These are phyloP conservation scores for Bidens hawaiensis DNA, from an alignment of 140 eudicot genomes.

Conservation along the genomic window DNA sequence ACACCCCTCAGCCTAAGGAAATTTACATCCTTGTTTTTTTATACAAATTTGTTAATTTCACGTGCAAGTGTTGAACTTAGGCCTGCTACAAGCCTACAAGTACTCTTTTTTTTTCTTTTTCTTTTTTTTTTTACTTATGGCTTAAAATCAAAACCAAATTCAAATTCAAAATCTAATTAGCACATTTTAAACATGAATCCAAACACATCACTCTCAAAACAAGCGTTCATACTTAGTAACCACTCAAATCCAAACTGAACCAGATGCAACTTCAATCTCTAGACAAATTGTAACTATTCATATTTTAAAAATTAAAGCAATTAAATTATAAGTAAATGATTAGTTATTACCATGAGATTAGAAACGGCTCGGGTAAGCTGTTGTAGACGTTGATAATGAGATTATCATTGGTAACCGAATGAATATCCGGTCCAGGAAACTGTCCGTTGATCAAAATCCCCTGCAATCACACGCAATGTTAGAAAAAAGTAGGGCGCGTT, in stretches of 20 bases:
- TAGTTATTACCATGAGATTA: constrained; percentile 52
- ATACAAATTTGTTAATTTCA: constrained; percentile 20
- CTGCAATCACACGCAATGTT: constrained; percentile 15
- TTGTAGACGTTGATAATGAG: constrained; percentile 50
- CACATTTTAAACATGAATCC: not conserved
- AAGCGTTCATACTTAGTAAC: not conserved
- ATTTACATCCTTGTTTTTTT: not conserved
- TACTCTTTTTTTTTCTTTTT: constrained; percentile 17
- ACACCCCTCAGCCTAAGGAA: no score
- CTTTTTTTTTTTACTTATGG: not conserved
- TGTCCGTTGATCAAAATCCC: constrained; percentile 59
- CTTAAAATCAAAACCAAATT: not conserved
- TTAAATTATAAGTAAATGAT: not conserved
- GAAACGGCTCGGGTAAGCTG: constrained; percentile 52
- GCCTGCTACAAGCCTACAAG: no score
- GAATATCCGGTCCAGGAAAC: constrained; percentile 62
- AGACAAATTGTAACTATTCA: not conserved
- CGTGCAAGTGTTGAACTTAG: constrained; percentile 26
- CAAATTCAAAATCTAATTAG: not conserved
- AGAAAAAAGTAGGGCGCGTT: no score
- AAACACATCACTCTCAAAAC: not conserved
- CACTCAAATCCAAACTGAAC: not conserved
- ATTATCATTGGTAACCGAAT: constrained; percentile 51
- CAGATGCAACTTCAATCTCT: not conserved
- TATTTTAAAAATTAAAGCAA: not conserved